Conservation (phyloP, 75 land plant genomes). For the Sequoiadendron giganteum region DNA sequence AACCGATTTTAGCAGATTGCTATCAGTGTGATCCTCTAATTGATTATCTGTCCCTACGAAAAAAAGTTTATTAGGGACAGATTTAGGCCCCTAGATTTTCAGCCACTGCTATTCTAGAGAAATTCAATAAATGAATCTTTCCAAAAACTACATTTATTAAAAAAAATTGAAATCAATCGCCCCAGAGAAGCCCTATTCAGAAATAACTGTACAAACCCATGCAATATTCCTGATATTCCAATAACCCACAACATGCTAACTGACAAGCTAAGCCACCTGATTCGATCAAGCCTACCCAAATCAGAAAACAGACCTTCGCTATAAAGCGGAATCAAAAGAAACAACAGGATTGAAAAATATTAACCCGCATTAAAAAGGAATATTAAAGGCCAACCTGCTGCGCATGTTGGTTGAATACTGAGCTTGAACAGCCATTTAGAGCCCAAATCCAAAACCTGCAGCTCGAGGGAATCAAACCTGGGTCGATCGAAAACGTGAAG, state of each 20-base stretch:
- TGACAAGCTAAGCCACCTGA: neutral
- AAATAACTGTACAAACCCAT: neutral
- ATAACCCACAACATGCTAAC: neutral
- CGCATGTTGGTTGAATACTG: slow-evolving; percentile 13
- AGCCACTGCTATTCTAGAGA: neutral
- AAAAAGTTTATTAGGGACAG: neutral
- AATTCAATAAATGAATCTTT: neutral
- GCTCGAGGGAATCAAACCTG: neutral
- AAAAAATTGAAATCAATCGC: neutral
- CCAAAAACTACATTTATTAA: neutral
- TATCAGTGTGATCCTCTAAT: neutral
- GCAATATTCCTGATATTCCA: neutral
- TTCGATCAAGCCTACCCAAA: neutral
- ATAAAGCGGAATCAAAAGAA: neutral
- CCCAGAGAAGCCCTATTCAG: neutral
- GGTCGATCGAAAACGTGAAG: neutral
- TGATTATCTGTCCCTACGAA: neutral
- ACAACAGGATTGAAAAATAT: neutral
- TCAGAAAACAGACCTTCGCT: neutral
- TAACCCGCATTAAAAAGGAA: neutral
- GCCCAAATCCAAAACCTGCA: neutral
- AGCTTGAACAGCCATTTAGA: neutral
- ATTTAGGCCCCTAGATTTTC: neutral
- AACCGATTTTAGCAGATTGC: neutral
- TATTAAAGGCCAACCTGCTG: neutral